Evolutionary conservation across 2,329 filamentous ascomycete species (phyloP).

Genomic region (Beauveria asiatica): DNA sequence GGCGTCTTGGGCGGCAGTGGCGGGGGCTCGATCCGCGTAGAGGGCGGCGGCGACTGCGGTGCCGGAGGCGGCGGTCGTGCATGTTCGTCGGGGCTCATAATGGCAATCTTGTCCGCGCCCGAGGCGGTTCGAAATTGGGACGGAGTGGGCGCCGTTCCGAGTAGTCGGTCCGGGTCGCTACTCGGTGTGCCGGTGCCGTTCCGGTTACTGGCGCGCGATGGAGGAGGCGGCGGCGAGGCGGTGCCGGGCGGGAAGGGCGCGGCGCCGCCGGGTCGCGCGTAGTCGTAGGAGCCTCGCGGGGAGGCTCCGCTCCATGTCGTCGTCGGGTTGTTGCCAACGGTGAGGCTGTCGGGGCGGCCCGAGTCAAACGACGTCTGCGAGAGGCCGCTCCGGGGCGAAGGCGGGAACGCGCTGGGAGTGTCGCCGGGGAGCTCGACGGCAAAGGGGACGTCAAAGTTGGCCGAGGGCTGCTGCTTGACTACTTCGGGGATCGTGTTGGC

Average conservation of each 20-base stretch:
- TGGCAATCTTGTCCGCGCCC: conserved; percentile 58
- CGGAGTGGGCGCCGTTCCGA: conserved; percentile 49
- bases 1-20: conserved; percentile 73
- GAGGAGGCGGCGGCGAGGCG: conserved; percentile 15
- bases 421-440: conserved; percentile 53
- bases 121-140: conserved; percentile 48
- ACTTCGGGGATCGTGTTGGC: conserved; percentile 34
- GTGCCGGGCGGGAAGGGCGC: conserved; percentile 19
- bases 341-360: conserved; percentile 38
- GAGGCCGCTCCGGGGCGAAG: conserved; percentile 28
- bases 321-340: conserved; percentile 22
- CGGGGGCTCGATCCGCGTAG: conserved; percentile 49
- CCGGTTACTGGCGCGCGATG: conserved; percentile 18
- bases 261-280: conserved; percentile 27
- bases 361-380: conserved; percentile 51
- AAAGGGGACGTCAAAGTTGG: conserved; percentile 34
- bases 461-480: conserved; percentile 32
- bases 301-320: conserved; percentile 29
- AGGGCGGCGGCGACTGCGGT: conserved; percentile 18
- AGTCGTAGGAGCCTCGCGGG: conserved; percentile 43
- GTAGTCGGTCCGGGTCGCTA: conserved; percentile 47
- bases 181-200: conserved; percentile 23
- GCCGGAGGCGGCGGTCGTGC: conserved; percentile 28
- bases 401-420: conserved; percentile 32
- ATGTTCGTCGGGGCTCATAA: conserved; percentile 51